These are phyloP conservation scores for Lichenothelia convexa DNA, from an alignment of 495 filamentous ascomycete species.

Conservation along the genomic window DNA sequence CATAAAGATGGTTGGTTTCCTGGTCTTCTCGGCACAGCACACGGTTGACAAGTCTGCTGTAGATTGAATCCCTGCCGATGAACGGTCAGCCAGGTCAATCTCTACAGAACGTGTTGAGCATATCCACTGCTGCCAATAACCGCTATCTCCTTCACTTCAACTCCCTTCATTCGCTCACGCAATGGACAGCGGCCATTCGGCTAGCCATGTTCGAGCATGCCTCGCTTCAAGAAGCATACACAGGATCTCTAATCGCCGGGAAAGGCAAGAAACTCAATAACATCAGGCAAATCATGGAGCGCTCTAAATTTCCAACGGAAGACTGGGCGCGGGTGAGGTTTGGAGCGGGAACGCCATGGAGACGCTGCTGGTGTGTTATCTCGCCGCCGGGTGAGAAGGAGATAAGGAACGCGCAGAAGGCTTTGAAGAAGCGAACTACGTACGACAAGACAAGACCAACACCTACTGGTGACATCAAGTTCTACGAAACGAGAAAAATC, in stretches of 20 bases:
- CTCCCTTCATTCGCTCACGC: slow-evolving; percentile 75
- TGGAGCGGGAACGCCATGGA: slow-evolving; percentile 90
- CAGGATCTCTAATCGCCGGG: slow-evolving; percentile 83
- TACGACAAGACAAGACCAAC: slow-evolving; percentile 52
- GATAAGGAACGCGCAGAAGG: slow-evolving; percentile 61
- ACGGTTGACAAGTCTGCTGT: slow-evolving; percentile 6
- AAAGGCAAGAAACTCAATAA: slow-evolving; percentile 80
- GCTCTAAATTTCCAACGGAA: slow-evolving; percentile 53
- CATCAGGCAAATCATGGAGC: slow-evolving; percentile 70
- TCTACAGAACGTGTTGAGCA: slow-evolving; percentile 82
- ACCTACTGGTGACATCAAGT: slow-evolving; percentile 75
- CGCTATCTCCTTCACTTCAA: slow-evolving; percentile 93
- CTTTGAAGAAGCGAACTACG: slow-evolving; percentile 64
- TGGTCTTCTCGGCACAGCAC: background rate
- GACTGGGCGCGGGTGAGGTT: slow-evolving; percentile 96
- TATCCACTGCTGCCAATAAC: slow-evolving; percentile 89
- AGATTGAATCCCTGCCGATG: slow-evolving; percentile 87
- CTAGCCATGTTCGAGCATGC: slow-evolving; percentile 90
- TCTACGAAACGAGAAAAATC: slow-evolving; percentile 79
- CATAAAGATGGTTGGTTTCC: slow-evolving; percentile 67
- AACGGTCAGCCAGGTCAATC: slow-evolving; percentile 52
- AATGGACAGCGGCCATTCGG: slow-evolving; percentile 92
- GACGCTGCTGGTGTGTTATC: slow-evolving; percentile 90
- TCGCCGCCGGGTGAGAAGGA: slow-evolving; percentile 86
- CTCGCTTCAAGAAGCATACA: slow-evolving; percentile 89